A percentile compares a stretch with the other conserved stretches of the same genome.
Conservation (phyloP, 2,329 filamentous ascomycete species). For the Monilinia vaccinii-corymbosi region DNA sequence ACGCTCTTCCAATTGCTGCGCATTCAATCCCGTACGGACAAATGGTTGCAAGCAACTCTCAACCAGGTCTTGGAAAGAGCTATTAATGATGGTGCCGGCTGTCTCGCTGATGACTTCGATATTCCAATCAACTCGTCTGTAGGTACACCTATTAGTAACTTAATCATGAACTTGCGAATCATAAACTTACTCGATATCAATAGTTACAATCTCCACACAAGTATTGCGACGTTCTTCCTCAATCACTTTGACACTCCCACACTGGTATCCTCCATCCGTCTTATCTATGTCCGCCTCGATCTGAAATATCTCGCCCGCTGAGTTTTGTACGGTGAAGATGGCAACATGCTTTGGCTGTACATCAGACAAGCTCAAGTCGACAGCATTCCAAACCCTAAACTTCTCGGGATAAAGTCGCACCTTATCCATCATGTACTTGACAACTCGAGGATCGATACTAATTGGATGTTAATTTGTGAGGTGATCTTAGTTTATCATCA, state of each 20-base stretch:
- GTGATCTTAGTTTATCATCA: neutral
- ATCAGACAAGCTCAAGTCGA: conserved; percentile 6
- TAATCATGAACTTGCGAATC: neutral
- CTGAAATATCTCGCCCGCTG: conserved; percentile 15
- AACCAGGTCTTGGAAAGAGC: conserved; percentile 15
- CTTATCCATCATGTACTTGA: conserved; percentile 13
- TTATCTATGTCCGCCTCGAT: conserved; percentile 26
- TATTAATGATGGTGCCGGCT: conserved; percentile 15
- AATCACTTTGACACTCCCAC: conserved; percentile 19
- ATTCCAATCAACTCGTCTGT: conserved; percentile 26
- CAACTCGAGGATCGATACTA: conserved; percentile 16
- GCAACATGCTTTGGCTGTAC: conserved; percentile 20
- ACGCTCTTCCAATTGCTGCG: conserved; percentile 3
- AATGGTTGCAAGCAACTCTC: conserved; percentile 15
- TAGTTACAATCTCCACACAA: conserved; percentile 21
- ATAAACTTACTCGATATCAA: conserved; percentile 20
- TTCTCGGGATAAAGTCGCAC: conserved; percentile 12
- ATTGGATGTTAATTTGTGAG: neutral
- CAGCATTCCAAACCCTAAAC: conserved; percentile 17
- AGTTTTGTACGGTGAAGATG: conserved; percentile 19
- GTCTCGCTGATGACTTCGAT: conserved; percentile 27
- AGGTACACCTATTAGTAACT: neutral
- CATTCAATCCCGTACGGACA: neutral
- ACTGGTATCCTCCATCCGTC: conserved; percentile 18
- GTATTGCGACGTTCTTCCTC: conserved; percentile 21